Percentiles rank a stretch among this genome's conserved stretches.
These are phyloP conservation scores for Daldinia sp. DNA, from an alignment of 2,329 filamentous ascomycete genomes.

Conservation along the genomic window DNA sequence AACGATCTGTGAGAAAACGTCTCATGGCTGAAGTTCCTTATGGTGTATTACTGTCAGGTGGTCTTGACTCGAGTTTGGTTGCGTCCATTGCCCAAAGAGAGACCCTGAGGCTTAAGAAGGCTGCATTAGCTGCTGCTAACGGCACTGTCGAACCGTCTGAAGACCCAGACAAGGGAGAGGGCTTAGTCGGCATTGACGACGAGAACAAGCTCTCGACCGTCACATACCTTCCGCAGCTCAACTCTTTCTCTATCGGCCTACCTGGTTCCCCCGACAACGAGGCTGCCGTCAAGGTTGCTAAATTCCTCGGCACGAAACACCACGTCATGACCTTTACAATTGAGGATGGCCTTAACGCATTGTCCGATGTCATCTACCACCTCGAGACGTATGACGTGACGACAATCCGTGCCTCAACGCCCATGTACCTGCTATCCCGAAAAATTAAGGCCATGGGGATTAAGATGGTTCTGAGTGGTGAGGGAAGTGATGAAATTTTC, in stretches of 20 bases:
- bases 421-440: slow-evolving; percentile 96
- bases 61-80: slow-evolving; percentile 93
- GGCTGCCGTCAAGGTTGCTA: slow-evolving; percentile 90
- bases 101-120: slow-evolving; percentile 78
- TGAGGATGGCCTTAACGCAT: slow-evolving; percentile 94
- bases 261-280: slow-evolving; percentile 91
- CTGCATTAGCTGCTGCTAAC: slow-evolving; percentile 62
- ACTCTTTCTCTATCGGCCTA: slow-evolving; percentile 98
- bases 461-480: slow-evolving; percentile 98
- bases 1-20: slow-evolving; percentile 92
- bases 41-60: slow-evolving; percentile 92
- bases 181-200: slow-evolving; percentile 93
- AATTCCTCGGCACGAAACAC: slow-evolving; percentile 97
- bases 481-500: slow-evolving; percentile 98
- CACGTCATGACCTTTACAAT: slow-evolving; percentile 98
- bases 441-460: slow-evolving; percentile 99
- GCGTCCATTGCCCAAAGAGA: slow-evolving; percentile 96
- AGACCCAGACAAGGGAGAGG: slow-evolving; percentile 68
- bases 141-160: slow-evolving; percentile 51
- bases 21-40: slow-evolving; percentile 99
- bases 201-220: slow-evolving; percentile 88
- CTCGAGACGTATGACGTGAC: slow-evolving; percentile 98
- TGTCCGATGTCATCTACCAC: slow-evolving; percentile 98
- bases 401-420: slow-evolving; percentile 96
- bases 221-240: slow-evolving; percentile 91